Percentiles rank a stretch among this genome's conserved stretches.
Evolutionary conservation across 2,329 filamentous ascomycete genomes (phyloP).

Genomic region (Sclerotinia borealis): DNA sequence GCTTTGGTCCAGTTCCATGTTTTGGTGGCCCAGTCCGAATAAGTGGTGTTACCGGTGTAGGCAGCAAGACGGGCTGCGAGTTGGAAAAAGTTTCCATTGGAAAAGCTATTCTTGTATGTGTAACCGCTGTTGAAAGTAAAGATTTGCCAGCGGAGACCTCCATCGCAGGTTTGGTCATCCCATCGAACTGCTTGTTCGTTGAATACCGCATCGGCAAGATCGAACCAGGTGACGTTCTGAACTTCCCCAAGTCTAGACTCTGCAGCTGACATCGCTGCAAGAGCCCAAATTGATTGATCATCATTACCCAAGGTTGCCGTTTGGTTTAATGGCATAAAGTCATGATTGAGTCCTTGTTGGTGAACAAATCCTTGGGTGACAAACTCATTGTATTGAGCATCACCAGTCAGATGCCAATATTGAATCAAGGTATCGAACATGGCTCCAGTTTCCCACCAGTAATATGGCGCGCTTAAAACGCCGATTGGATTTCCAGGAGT

Average conservation of each 20-base stretch:
- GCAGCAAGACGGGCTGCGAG: slow-evolving; percentile 62
- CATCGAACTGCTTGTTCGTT: slow-evolving; percentile 60
- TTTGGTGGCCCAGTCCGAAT: slow-evolving; percentile 54
- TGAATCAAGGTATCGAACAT: slow-evolving; percentile 65
- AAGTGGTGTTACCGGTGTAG: slow-evolving; percentile 62
- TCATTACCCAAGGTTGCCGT: slow-evolving; percentile 60
- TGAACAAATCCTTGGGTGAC: slow-evolving; percentile 51
- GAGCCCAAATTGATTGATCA: slow-evolving; percentile 66
- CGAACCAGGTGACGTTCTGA: slow-evolving; percentile 40
- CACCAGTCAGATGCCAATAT: slow-evolving; percentile 58
- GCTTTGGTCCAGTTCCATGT: slow-evolving; percentile 55
- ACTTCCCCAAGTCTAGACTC: slow-evolving; percentile 57
- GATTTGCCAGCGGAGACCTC: slow-evolving; percentile 74
- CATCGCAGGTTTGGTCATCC: slow-evolving; percentile 57
- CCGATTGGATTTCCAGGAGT: slow-evolving; percentile 15
- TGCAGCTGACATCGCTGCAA: slow-evolving; percentile 61
- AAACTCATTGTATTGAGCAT: slow-evolving; percentile 55
- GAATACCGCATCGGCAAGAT: slow-evolving; percentile 61
- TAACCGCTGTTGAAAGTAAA: slow-evolving; percentile 69
- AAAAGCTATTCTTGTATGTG: slow-evolving; percentile 63
- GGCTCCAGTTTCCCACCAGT: slow-evolving; percentile 66
- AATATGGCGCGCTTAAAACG: slow-evolving; percentile 19
- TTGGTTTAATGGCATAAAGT: slow-evolving; percentile 57
- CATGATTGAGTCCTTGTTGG: slow-evolving; percentile 50
- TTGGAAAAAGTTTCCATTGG: slow-evolving; percentile 60